Percentiles rank a stretch among this genome's conserved stretches.
Evolutionary conservation across 2,329 filamentous ascomycete genomes (phyloP).

Genomic region (Colletotrichum orchidophilum): DNA sequence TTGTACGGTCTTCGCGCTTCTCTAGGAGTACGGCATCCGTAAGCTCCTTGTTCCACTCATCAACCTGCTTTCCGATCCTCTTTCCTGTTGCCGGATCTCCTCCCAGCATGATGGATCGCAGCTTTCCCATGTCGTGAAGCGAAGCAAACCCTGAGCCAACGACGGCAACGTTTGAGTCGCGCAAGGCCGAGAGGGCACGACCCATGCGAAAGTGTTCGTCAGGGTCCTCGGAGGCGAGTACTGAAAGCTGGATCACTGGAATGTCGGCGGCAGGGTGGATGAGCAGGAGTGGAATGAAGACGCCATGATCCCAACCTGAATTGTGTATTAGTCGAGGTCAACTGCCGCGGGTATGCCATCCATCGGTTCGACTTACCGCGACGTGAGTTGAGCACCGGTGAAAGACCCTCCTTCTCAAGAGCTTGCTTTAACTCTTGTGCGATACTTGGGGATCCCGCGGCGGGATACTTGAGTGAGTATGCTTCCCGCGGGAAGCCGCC

Average conservation of each 20-base stretch:
- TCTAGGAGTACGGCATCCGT: constrained; percentile 49
- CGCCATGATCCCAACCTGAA: constrained; percentile 66
- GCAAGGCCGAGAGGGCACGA: constrained; percentile 58
- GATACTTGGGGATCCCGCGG: constrained; percentile 62
- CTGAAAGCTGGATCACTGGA: constrained; percentile 66
- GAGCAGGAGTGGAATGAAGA: constrained; percentile 67
- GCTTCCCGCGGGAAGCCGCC: constrained; percentile 65
- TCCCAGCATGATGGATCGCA: constrained; percentile 49
- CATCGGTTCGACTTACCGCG: constrained; percentile 39
- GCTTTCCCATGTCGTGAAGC: constrained; percentile 62
- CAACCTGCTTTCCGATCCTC: constrained; percentile 37
- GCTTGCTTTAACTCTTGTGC: constrained; percentile 58
- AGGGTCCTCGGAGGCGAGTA: constrained; percentile 62
- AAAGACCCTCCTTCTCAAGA: constrained; percentile 56
- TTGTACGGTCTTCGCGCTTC: constrained; percentile 46
- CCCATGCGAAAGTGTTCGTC: constrained; percentile 61
- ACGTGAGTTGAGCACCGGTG: constrained; percentile 47
- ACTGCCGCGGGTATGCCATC: constrained; percentile 32
- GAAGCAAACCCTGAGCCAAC: constrained; percentile 69
- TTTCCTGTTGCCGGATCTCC: constrained; percentile 39
- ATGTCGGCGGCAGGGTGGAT: constrained; percentile 60
- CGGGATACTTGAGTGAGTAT: constrained; percentile 65
- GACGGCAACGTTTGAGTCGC: constrained; percentile 64
- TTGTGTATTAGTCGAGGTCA: neutral
- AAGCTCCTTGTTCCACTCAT: constrained; percentile 58